These are phyloP conservation scores for Ogataea saltuana DNA, from an alignment of 805 yeast genomes.

Conservation along the genomic window DNA sequence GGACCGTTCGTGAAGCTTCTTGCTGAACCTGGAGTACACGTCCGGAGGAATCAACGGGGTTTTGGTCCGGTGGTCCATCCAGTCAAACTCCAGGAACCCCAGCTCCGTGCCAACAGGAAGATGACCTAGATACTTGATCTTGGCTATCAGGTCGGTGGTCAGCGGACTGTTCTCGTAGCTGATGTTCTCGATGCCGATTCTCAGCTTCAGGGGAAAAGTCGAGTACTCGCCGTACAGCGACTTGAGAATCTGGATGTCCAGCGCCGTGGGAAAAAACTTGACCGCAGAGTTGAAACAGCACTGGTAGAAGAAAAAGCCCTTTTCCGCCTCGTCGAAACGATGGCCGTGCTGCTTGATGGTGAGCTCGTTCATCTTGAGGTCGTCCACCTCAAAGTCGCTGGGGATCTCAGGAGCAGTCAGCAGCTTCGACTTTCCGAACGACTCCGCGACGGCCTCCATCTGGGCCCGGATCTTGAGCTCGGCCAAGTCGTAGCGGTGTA, in stretches of 20 bases:
- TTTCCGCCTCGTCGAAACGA: constrained; percentile 29
- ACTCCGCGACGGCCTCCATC: constrained; percentile 41
- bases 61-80: constrained; percentile 45
- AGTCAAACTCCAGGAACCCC: constrained; percentile 82
- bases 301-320: constrained; percentile 74
- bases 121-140: constrained; percentile 75
- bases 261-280: constrained; percentile 67
- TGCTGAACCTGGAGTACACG: constrained; percentile 46
- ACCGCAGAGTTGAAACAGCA: constrained; percentile 62
- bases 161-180: constrained; percentile 55
- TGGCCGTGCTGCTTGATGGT: constrained; percentile 20
- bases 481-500: constrained; percentile 55
- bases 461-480: constrained; percentile 51
- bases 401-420: constrained; percentile 7
- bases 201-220: constrained; percentile 65
- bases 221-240: constrained; percentile 61
- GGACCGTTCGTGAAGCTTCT: constrained; percentile 59
- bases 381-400: constrained; percentile 9
- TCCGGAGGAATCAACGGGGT: constrained; percentile 41
- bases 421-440: constrained; percentile 25
- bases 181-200: constrained; percentile 68
- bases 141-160: constrained; percentile 56
- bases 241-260: constrained; percentile 76
- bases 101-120: constrained; percentile 83
- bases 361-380: constrained; percentile 20